Base-by-base conservation (phyloP, 495 filamentous ascomycete genomes). In the Penicillium simplicissimum region DNA sequence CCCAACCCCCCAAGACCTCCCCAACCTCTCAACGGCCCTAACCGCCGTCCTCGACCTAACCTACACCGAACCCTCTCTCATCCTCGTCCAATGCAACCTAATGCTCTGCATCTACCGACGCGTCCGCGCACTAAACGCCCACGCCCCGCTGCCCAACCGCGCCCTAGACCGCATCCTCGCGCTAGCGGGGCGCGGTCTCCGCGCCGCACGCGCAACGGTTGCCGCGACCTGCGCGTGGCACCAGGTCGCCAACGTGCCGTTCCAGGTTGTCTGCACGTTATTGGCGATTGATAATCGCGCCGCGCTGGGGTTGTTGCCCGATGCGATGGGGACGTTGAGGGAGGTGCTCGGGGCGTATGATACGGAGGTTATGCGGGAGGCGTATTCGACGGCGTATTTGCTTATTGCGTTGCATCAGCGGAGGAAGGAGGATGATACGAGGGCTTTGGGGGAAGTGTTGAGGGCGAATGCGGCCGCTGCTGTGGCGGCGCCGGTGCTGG, bases 221-320 rank as follows among this genome's bases (percentile, higher is more conserved):
- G 66, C 70, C 0, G 57, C 68, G 3, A 62, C 61, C 14, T 73
- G 72, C 35, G 80, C 82, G 1, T 87, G 83, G 84, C 83, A 84
- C 59, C 80, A 84, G 58, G 71, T 81, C 11, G 78, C 81, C 23
- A 80, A 83, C 49, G 79, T 82, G 1, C 79, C 83, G 0, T 85
- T 87, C 60, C 84, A 87, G 58, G 73, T 79, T 7, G 71, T 85
- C 51, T 84, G 82, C 58, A 74, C 82, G 0, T 71, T 84, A 4
- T 67, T 87, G 15, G 78, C 81, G 1, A 82, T 85, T 33, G 81
- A 83, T 48, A 82, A 71, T 17, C 72, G 76, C 0, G 71, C 79
- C 2, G 80, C 80, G 11, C 61, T 85, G 15, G 69, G 62, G 8
- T 63, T 82, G 58, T 66, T 87, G 7, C 66, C 73, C 11, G 74